Base-by-base conservation (phyloP, 2,329 filamentous ascomycete genomes). In the Fusarium temperatum region DNA sequence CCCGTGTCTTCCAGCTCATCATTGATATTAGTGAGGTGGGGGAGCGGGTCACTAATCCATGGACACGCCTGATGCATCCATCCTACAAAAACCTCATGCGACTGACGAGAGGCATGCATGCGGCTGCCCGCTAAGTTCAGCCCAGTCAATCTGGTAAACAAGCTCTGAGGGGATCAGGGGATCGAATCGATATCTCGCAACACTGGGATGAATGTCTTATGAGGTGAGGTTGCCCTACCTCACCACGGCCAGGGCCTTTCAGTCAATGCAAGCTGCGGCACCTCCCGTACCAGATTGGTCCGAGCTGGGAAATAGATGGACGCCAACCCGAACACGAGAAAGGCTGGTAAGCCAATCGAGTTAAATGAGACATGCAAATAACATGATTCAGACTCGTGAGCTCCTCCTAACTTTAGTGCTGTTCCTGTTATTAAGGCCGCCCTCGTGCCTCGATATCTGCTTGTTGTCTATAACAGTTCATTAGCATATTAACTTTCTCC, bases 281-380 rank as follows among this genome's bases (percentile, higher is more conserved):
- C 68, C 68, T 74, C 71, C 72, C 63, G 67, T 58, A 54, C 47
- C 38, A 53, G 57, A 68, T 51, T 72, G 63, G 64, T 55, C 63
- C 51, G 47, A 68, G 67, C 71, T 74, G 48, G 47, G 45, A 42
- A 47, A 59, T 55, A 63, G 38, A 48, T 64, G 48, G 26, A 38
- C 38, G 32, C 59, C 41, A 60, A 75, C 72, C 68, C 72, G 72
- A 74, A 74, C 66, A 75, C 72, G 72, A 74, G 72, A 66, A 58
- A 36, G 62, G 45, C 20, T 56, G 51, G 56, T 35, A 36, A 64
- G 59, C 63, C 68, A 69, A 75, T 60, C 72, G 32, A 74, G 68
- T 65, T 74, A 62, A 63, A 73, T 74, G 66, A 71, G 61, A 67
- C 56, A 68, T 68, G 68, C 24, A 60, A 65, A 65, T 51, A 60